phyloP scores from a whole-genome alignment of 2,329 filamentous ascomycete genomes.

The Xylariaceae sp. region DNA sequence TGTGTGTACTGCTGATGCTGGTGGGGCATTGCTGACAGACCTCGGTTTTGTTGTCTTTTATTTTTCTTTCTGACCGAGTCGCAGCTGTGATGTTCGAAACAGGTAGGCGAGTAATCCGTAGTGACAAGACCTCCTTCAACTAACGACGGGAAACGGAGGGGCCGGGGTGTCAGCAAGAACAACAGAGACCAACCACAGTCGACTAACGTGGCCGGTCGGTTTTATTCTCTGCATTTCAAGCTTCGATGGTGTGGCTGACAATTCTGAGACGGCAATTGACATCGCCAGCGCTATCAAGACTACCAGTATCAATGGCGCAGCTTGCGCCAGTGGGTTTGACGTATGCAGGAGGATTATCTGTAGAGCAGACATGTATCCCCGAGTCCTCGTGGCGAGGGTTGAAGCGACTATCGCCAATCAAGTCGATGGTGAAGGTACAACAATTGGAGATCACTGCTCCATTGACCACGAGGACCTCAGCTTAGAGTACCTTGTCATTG shows the following conservation, averaged over 20 bases:
- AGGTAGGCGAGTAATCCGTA: not conserved
- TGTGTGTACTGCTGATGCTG: not conserved
- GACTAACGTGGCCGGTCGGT: conserved; percentile 5
- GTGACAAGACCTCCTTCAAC: not conserved
- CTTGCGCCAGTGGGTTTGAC: conserved; percentile 6
- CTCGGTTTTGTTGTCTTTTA: too few relatives aligned
- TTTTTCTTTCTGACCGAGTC: not conserved
- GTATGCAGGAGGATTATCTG: not conserved
- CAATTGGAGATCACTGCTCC: conserved; percentile 9
- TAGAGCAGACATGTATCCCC: conserved; percentile 9
- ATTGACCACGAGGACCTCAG: conserved; percentile 10
- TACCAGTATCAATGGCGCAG: conserved; percentile 2
- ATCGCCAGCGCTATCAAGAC: not conserved
- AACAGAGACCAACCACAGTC: not conserved
- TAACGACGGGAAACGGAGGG: not conserved
- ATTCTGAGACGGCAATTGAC: conserved; percentile 8
- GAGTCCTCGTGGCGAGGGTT: not conserved
- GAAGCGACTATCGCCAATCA: conserved; percentile 9
- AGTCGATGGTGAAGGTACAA: not conserved
- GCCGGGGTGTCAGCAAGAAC: not conserved
- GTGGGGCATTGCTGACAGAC: too few relatives aligned
- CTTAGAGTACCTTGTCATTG: conserved; percentile 6
- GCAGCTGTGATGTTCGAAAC: not conserved
- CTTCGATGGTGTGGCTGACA: conserved; percentile 11
- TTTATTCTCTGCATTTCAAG: not conserved